Evolutionary conservation across 1,284 basidiomycete species (phyloP), one percentile per base, ranked within the genome.

Genomic region (Leccinum solheimii): DNA sequence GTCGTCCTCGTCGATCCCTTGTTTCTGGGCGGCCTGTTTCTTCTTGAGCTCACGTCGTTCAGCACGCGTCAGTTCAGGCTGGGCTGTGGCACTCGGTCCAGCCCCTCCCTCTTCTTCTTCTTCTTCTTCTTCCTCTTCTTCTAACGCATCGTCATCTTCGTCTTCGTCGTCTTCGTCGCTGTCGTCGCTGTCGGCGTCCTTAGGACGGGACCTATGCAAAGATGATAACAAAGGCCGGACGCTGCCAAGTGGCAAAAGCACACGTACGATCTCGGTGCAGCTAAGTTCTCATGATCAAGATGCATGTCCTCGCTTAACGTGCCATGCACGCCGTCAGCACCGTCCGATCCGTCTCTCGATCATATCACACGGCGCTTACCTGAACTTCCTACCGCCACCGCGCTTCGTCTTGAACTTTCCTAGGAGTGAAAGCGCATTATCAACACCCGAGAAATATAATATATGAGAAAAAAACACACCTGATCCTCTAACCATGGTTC

Each of bases 321-420:
- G 59, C 62, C 57, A 40, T 32, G 9, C 38, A 50, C 6, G 26
- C 3, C 30, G 38, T 62, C 32, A 68, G 53, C 30, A 58, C 30
- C 48, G 36, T 54, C 45, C 27, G 45, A 63, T 63, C 55, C 30
- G 55, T 55, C 14, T 50, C 34, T 26, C 13, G 54, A 60, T 34
- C 23, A 51, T 49, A 48, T 40, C 36, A 53, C 49, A 6, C 21
- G 26, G 62, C 6, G 7, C 76, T 62, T 72, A 90, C 83, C 89
- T 91, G 75, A 93, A 93, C 69, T 78, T 84, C 66, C 94, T 85
- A 59, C 94, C 94, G 52, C 94, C 94, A 63, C 94, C 94, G 57
- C 94, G 91, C 71, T 90, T 90, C 63, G 86, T 81, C 83, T 95
- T 94, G 80, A 86, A 93, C 78, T 91, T 94, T 64, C 89, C 87